Base-by-base conservation (phyloP, 768 basidiomycete species). In the Roridomyces roridus region DNA sequence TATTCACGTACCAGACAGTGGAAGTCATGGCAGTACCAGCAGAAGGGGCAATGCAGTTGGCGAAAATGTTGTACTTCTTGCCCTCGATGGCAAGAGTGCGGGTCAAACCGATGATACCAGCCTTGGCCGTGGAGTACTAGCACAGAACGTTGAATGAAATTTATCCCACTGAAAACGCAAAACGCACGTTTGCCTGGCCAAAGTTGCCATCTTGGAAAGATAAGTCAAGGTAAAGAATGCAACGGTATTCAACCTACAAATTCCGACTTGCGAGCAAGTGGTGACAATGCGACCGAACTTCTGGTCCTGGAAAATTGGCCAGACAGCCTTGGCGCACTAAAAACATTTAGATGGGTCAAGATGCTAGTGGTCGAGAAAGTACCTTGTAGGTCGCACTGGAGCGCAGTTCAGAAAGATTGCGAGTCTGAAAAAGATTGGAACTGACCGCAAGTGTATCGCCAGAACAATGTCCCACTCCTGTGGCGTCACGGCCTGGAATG, bases 241-340 rank as follows among this genome's bases (percentile, higher is more conserved):
- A 45, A 15, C 25, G 28, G 41, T 26, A 9, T 53, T 20, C 15
- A 17, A 81, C 92, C 67, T 66, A 95, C 94, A 94, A 49, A 98
- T 87, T 56, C 96, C 96, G 46, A 94, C 94, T 68, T 89, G 88
- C 2, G 95, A 98, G 57, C 86, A 84, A n/a, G 95, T 98, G 26
- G 92, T 96, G 48, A 98, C 84, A 67, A 99, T 95, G 40, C 97
- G 87, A 25, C 97, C 97, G 68, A 88, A 97, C 74, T 94, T 94
- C 71, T 98, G 96, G 76, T 94, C 90, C 73, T 91, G 90, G 85
- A 99, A 98, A 64, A 93, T 77, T 0, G 96, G 94, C 97, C 97
- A 99, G 23, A 92, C 89, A 6, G 96, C 97, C 68, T 96, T 92
- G 25, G 86, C 88, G 61, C 94, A 95, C 91, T 94, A 57, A 44